A percentile compares a stretch with the other conserved stretches of the same genome.
Conservation (phyloP, 1,284 basidiomycete species). For the Heterobasidion annosum region DNA sequence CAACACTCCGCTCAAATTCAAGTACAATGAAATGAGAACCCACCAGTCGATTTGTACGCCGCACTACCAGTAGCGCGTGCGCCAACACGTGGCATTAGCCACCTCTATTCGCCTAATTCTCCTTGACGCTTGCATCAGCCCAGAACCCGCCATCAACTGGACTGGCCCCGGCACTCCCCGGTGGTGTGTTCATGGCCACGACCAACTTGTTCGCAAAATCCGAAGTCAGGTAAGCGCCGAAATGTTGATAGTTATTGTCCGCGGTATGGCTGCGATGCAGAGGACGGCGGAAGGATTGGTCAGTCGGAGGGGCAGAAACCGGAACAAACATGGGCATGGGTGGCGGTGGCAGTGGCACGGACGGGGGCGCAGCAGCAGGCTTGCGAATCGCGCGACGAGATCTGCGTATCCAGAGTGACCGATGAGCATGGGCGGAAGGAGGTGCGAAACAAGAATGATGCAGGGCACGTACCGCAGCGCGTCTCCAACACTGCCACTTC, state of each 20-base stretch:
- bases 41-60: too few species aligned
- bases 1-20: not conserved
- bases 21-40: too few species aligned
- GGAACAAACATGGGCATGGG: conserved; percentile 7
- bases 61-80: too few species aligned
- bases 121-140: conserved; percentile 4
- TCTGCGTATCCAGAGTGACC: conserved; percentile 13
- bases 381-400: conserved; percentile 20
- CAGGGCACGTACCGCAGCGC: conserved; percentile 24
- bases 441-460: not conserved
- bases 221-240: not conserved
- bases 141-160: conserved; percentile 6
- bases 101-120: conserved; percentile 3
- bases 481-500: conserved; percentile 37
- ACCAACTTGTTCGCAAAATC: conserved; percentile 3
- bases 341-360: conserved; percentile 22
- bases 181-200: conserved; percentile 1
- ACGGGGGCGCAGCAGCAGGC: conserved; percentile 22
- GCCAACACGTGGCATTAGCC: too few species aligned
- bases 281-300: conserved; percentile 13
- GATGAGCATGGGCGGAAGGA: not conserved
- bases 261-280: conserved; percentile 11
- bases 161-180: conserved; percentile 2
- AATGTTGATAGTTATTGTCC: conserved; percentile 9
- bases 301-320: conserved; percentile 6